Percentiles rank a stretch among this genome's conserved stretches.
Conservation (phyloP, 129 eudicot genomes). For the Ambrosia artemisiifolia region DNA sequence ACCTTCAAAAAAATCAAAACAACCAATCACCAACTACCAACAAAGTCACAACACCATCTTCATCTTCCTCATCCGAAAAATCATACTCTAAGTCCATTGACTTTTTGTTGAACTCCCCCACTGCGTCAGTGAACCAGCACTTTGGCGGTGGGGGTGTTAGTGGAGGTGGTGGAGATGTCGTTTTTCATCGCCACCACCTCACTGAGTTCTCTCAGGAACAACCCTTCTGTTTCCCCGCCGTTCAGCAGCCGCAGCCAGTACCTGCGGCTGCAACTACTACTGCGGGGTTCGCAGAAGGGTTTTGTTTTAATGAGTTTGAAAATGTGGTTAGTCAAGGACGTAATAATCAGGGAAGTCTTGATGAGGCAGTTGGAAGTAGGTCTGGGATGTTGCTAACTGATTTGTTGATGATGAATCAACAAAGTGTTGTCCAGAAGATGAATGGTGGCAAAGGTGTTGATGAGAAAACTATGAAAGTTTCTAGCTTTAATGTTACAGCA, state of each 20-base stretch:
- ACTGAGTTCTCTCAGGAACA: conserved; percentile 34
- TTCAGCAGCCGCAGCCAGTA: conserved; percentile 15
- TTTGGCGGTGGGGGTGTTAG: background rate
- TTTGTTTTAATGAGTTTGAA: conserved; percentile 40
- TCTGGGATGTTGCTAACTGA: conserved; percentile 26
- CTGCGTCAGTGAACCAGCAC: conserved; percentile 66
- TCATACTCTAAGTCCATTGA: conserved; percentile 51
- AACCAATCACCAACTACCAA: conserved; percentile 32
- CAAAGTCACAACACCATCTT: conserved; percentile 35
- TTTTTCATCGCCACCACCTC: background rate
- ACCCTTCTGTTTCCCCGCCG: conserved; percentile 36
- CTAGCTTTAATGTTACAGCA: background rate
- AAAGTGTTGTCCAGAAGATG: conserved; percentile 11
- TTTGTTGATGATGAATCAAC: conserved; percentile 43
- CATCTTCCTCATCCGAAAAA: conserved; percentile 72
- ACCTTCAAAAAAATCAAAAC: conserved; percentile 40
- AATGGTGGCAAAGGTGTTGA: conserved; percentile 27
- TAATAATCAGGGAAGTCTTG: background rate
- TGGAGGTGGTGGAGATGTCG: background rate
- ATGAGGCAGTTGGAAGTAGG: conserved; percentile 35
- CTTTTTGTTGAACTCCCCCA: conserved; percentile 55
- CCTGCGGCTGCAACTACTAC: background rate
- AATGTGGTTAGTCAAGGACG: background rate
- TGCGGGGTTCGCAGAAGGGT: conserved; percentile 33
- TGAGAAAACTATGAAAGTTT: conserved; percentile 38